phyloP scores from a whole-genome alignment of 1,139 yeast species.

The Suhomyces ambrosiae region DNA sequence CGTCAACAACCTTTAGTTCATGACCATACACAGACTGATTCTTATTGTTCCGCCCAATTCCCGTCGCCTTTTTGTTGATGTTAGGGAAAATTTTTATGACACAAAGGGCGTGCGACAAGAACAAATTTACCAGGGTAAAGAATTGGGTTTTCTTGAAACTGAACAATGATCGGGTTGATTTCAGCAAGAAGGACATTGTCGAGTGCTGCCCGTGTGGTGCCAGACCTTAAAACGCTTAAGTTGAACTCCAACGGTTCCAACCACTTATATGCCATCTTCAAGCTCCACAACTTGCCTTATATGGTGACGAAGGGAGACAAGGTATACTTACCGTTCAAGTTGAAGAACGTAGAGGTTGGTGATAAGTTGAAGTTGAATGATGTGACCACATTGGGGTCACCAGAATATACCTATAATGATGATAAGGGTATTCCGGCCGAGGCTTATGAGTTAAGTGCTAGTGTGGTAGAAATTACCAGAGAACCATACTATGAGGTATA shows the following conservation, averaged over 20 bases:
- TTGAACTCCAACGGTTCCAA: conserved; percentile 54
- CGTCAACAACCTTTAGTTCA: neutral
- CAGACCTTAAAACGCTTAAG: conserved; percentile 54
- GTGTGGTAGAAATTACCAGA: conserved; percentile 82
- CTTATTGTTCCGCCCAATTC: conserved; percentile 1
- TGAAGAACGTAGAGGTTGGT: conserved; percentile 79
- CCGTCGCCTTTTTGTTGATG: conserved; percentile 11
- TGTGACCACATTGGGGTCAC: conserved; percentile 81
- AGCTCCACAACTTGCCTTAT: conserved; percentile 82
- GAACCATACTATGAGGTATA: conserved; percentile 66
- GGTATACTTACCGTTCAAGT: conserved; percentile 72
- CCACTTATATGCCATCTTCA: conserved; percentile 76
- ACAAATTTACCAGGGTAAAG: conserved; percentile 1
- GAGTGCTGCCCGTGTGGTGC: neutral
- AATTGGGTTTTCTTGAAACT: too few species aligned
- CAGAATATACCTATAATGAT: conserved; percentile 65
- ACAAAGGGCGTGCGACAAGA: conserved; percentile 5
- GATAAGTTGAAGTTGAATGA: conserved; percentile 72
- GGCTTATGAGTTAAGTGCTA: conserved; percentile 68
- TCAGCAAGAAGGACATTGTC: neutral
- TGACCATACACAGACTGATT: neutral
- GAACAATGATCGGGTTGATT: neutral
- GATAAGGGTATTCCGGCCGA: conserved; percentile 36
- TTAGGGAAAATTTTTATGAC: conserved; percentile 14
- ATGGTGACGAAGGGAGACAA: conserved; percentile 90